Conservation (phyloP, 495 filamentous ascomycete species). For the Aspergillus campestris region DNA sequence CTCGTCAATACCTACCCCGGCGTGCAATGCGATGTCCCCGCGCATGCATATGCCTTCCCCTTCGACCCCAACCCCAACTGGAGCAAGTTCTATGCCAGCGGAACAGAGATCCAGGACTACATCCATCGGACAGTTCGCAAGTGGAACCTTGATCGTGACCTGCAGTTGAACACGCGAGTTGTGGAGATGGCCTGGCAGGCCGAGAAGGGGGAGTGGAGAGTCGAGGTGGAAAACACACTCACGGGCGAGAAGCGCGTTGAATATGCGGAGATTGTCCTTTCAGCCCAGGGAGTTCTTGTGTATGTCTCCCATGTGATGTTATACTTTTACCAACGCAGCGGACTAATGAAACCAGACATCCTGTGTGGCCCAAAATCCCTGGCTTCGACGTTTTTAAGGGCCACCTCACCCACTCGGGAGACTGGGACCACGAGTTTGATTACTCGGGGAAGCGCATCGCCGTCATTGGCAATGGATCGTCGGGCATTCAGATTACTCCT, state of each 20-base stretch:
- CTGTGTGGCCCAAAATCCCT: conserved; percentile 39
- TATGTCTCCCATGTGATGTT: conserved; percentile 2
- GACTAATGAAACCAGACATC: conserved; percentile 15
- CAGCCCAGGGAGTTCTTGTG: conserved; percentile 19
- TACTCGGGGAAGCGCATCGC: conserved; percentile 41
- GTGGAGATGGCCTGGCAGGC: conserved; percentile 43
- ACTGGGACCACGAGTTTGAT: conserved; percentile 36
- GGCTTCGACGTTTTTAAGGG: conserved; percentile 43
- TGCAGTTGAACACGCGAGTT: conserved; percentile 36
- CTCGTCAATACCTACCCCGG: conserved; percentile 47
- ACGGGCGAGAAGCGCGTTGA: conserved; percentile 22
- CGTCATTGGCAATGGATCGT: conserved; percentile 42
- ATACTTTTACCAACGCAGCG: background rate
- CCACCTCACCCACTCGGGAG: conserved; percentile 40
- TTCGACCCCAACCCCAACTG: conserved; percentile 57
- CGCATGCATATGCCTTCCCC: conserved; percentile 38
- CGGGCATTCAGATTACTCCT: conserved; percentile 47
- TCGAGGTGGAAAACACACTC: conserved; percentile 11
- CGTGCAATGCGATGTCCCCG: conserved; percentile 49
- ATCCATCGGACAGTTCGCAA: conserved; percentile 43
- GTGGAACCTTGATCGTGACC: conserved; percentile 42
- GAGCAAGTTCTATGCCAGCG: conserved; percentile 47
- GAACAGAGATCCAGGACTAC: conserved; percentile 52
- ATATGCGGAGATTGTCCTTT: conserved; percentile 38
- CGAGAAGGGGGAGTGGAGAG: conserved; percentile 20